phyloP scores from a whole-genome alignment of 768 basidiomycete species.

The Auricularia cornea region DNA sequence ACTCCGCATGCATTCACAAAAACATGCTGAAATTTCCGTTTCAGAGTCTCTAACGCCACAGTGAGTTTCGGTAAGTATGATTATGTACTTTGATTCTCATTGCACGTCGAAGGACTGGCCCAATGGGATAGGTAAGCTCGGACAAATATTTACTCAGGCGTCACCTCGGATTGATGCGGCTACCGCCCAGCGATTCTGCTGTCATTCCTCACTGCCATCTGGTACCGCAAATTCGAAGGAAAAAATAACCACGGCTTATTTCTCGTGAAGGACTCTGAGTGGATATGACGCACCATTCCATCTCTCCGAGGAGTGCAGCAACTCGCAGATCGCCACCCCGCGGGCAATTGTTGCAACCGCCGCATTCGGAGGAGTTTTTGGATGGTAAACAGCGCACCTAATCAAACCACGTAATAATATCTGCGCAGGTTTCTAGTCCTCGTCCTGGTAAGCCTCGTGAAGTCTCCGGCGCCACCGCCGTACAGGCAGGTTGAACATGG shows the following conservation, averaged over 20 bases:
- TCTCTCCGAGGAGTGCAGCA: conserved; percentile 8
- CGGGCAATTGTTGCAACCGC: conserved; percentile 8
- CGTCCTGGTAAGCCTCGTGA: neutral
- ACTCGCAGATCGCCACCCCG: conserved; percentile 9
- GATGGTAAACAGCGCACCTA: neutral
- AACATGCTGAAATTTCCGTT: neutral
- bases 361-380: conserved; percentile 4
- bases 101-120: neutral
- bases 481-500: no score
- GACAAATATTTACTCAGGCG: neutral
- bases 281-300: conserved; percentile 12
- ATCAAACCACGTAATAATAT: neutral
- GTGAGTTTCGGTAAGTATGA: neutral
- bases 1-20: neutral
- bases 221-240: neutral
- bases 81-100: no score
- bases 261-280: conserved; percentile 5
- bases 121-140: neutral
- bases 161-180: neutral
- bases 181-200: conserved; percentile 8
- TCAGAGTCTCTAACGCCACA: neutral
- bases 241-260: no score
- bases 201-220: conserved; percentile 7
- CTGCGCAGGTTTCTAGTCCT: neutral
- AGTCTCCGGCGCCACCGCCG: no score